Conservation (phyloP, 495 filamentous ascomycete genomes). For the Annulohypoxylon maeteangense region DNA sequence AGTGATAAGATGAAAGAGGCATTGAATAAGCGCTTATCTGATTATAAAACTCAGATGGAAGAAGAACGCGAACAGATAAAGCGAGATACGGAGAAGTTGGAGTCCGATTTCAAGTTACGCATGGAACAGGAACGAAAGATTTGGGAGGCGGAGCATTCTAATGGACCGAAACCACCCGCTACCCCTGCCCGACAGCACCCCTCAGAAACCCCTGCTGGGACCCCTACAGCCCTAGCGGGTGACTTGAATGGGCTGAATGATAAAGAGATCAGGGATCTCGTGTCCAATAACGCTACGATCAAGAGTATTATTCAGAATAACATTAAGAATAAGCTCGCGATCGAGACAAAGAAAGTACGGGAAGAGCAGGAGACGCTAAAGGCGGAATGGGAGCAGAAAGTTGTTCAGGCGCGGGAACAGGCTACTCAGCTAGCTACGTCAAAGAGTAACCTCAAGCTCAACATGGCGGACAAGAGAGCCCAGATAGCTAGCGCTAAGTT, state of each 20-base stretch:
- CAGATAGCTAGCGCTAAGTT: slow-evolving; percentile 75
- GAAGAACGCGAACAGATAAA: slow-evolving; percentile 54
- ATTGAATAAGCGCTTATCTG: slow-evolving; percentile 74
- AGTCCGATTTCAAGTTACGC: slow-evolving; percentile 71
- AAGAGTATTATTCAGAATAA: slow-evolving; percentile 74
- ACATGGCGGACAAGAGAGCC: slow-evolving; percentile 79
- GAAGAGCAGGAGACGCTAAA: slow-evolving; percentile 62
- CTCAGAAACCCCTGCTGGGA: slow-evolving; percentile 41
- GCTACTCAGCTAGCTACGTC: slow-evolving; percentile 68
- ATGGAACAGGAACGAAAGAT: slow-evolving; percentile 72
- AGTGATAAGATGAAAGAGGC: slow-evolving; percentile 77
- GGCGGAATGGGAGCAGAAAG: slow-evolving; percentile 61
- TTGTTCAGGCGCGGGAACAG: slow-evolving; percentile 61
- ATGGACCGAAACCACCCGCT: slow-evolving; percentile 42
- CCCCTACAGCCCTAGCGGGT: slow-evolving; percentile 48
- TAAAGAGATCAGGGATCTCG: slow-evolving; percentile 70
- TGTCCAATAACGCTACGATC: slow-evolving; percentile 71
- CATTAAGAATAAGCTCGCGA: slow-evolving; percentile 66
- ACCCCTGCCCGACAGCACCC: slow-evolving; percentile 49
- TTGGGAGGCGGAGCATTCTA: slow-evolving; percentile 60
- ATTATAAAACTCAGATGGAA: slow-evolving; percentile 65
- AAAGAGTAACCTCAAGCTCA: slow-evolving; percentile 75
- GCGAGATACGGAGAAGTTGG: slow-evolving; percentile 64
- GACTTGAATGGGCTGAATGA: slow-evolving; percentile 63
- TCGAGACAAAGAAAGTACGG: slow-evolving; percentile 67